Evolutionary conservation across 139 green algal species (phyloP), one percentile per base, ranked within the genome.

Genomic region (Parachlorella kessleri): DNA sequence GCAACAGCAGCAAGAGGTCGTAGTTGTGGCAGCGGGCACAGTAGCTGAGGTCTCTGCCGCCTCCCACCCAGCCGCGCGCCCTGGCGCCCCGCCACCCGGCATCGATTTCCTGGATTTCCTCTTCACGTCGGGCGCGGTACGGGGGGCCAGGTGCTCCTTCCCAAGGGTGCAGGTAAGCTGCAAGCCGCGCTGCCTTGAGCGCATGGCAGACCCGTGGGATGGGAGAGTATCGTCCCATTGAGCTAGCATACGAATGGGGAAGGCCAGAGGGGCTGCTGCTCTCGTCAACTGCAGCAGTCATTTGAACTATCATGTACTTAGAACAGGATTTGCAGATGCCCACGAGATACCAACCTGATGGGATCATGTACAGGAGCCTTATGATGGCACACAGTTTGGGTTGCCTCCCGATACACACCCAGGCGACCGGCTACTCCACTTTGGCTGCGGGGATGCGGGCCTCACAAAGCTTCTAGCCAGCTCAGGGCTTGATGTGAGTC

Each of bases 391-490:
- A 3, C 68, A 39, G 41, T 65, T 74, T 9, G 82, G 65, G 18
- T 67, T 69, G 36, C 64, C 66, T 14, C 48, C 67, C 24, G 39
- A 83, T 71, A 64, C 81, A 0, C 36, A 90, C 73, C 77, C 81
- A 3, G 82, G 71, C 28, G 40, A 63, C 67, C 38, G 66, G 0
- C 75, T 94, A 70, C 80, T 95, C 72, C 91, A 95, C 80, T 64
- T 94, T 30, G 83, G 76, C 6, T 93, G 88, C 77, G 90, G 82
- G 28, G 66, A 81, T 36, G 91, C 88, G 3, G 87, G 78, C 2
- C 75, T 95, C 10, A 94, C 90, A 33, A 95, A 95, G 86, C 84
- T 93, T 75, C 81, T 95, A 32, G 87, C 88, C n/a, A 91, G 85
- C 65, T 81, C 89, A 42, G 91, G 91, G 8, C 76, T 94, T 72